Conservation (phyloP, 2,329 filamentous ascomycete species). For the Botrytis sinoallii region DNA sequence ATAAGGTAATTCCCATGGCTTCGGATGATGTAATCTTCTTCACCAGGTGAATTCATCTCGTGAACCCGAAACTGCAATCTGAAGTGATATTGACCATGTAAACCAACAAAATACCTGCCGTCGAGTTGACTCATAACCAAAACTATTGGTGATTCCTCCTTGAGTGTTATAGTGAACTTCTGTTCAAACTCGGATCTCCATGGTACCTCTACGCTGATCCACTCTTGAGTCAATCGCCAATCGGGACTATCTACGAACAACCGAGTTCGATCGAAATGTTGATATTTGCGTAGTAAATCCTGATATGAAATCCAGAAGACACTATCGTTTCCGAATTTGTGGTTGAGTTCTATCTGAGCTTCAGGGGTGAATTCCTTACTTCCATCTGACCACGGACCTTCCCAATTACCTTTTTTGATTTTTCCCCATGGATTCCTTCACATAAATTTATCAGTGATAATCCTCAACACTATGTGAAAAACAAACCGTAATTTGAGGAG, state of each 20-base stretch:
- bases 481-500: conserved; percentile 51
- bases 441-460: not conserved
- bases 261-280: conserved; percentile 59
- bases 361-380: conserved; percentile 61
- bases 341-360: conserved; percentile 54
- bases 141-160: conserved; percentile 55
- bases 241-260: conserved; percentile 54
- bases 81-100: conserved; percentile 56
- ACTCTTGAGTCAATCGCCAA: conserved; percentile 57
- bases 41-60: conserved; percentile 47
- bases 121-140: conserved; percentile 61
- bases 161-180: conserved; percentile 57
- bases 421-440: conserved; percentile 57
- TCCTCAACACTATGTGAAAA: not conserved
- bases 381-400: conserved; percentile 56
- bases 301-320: conserved; percentile 64
- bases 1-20: conserved; percentile 58
- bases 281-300: conserved; percentile 61
- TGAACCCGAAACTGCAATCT: conserved; percentile 50
- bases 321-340: conserved; percentile 59
- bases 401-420: conserved; percentile 56
- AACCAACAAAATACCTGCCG: conserved; percentile 58
- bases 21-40: conserved; percentile 58
- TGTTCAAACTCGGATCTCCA: conserved; percentile 62
- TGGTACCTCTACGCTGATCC: conserved; percentile 60